Base-by-base conservation (phyloP, 345 rosid genomes). In the Acer campestre region DNA sequence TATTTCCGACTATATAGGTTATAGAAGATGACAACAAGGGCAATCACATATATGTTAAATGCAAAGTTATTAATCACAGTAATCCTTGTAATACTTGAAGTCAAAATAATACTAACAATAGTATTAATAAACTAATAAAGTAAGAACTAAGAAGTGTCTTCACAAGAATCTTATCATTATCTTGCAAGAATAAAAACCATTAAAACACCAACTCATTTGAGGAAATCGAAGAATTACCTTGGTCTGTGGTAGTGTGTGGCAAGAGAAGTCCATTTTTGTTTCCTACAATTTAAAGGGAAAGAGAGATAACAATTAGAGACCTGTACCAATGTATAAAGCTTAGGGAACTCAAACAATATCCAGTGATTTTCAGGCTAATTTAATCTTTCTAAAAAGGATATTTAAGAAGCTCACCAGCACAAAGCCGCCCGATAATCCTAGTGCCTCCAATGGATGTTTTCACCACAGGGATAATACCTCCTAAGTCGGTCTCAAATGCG, bases 201-300 rank as follows among this genome's bases (percentile, higher is more conserved):
- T 3, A 16, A 49, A 17, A 73, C 46, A 40, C 20, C 4, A 25
- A n/a, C 31, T 29, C 31, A 29, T 29, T 29, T 29, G 16, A 58
- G 22, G 12, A 8, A 46, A 29, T 74, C 17, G 18, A 55, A 71
- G n/a, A 67, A 64, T 85, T 75, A 96, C 99, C 99, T 90, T 96
- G 99, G 82, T 96, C 98, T 31, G 97, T 96, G 61, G 97, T 91
- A 76, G 82, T 96, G 76, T 94, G 99, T 1, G 98, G 99, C 79
- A 96, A 86, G 74, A 96, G 97, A 85, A 94, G 97, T 55, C 97
- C 99, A 14, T 94, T 92, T 77, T 94, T 96, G 85, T 96, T 96
- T 68, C 99, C 99, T 92, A 82, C 74, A 74, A 77, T 63, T 11
- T 59, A 73, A 71, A 68, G 25, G 7, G 10, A 73, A 73, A 40